These are phyloP conservation scores for Firmiana major DNA, from an alignment of 345 rosid species.

Conservation along the genomic window DNA sequence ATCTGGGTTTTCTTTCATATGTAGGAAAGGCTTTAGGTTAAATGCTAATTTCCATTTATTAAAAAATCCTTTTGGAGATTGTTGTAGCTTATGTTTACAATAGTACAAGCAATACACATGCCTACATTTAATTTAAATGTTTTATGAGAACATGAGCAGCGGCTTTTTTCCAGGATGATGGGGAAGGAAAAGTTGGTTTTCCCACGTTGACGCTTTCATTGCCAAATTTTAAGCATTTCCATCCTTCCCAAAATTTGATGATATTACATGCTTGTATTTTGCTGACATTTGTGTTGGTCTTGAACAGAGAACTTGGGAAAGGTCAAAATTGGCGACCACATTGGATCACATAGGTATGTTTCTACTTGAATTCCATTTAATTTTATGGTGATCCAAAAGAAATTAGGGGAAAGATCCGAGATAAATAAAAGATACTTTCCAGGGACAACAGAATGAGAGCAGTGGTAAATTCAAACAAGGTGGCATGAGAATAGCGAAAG, in stretches of 20 bases:
- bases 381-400: not conserved
- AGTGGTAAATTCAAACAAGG: not conserved
- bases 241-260: not conserved
- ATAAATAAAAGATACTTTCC: not conserved
- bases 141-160: not conserved
- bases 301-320: slow-evolving; percentile 95
- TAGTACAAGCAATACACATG: not conserved
- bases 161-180: not conserved
- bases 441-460: not conserved
- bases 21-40: not conserved
- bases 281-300: slow-evolving; percentile 21
- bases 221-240: not conserved
- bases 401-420: not conserved
- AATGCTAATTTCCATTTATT: too few relatives aligned
- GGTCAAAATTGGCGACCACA: slow-evolving; percentile 80
- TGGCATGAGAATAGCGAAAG: too few relatives aligned
- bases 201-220: not conserved
- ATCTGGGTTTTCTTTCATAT: not conserved
- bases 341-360: slow-evolving; percentile 78
- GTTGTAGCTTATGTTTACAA: not conserved
- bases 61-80: too few relatives aligned
- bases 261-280: not conserved
- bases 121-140: not conserved
- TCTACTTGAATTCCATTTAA: not conserved
- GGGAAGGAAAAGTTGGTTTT: not conserved